These are phyloP conservation scores for Flaveria bidentis DNA, from an alignment of 129 eudicot genomes.

Conservation along the genomic window DNA sequence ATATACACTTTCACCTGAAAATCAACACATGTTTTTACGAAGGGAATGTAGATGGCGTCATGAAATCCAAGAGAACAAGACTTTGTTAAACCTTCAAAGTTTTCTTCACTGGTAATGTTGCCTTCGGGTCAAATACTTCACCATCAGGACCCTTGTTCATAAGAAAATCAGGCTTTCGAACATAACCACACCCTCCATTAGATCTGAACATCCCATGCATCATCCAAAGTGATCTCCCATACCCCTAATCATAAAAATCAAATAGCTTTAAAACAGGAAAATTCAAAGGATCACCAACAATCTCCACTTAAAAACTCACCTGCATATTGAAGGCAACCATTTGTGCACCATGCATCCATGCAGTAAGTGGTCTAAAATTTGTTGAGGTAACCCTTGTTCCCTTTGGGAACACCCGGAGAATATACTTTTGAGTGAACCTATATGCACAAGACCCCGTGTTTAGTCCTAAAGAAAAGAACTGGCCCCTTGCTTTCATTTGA, in stretches of 20 bases:
- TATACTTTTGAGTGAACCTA: slow-evolving; percentile 84
- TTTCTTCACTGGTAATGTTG: slow-evolving; percentile 51
- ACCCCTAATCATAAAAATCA: slow-evolving; percentile 26
- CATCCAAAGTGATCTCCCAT: slow-evolving; percentile 46
- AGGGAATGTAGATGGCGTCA: not conserved
- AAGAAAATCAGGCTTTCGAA: slow-evolving; percentile 40
- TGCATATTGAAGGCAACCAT: slow-evolving; percentile 99
- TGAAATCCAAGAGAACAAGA: slow-evolving; percentile 1
- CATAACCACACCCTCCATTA: slow-evolving; percentile 41
- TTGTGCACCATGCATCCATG: slow-evolving; percentile 96
- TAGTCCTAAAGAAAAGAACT: slow-evolving; percentile 13
- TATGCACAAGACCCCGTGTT: slow-evolving; percentile 15
- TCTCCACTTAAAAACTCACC: slow-evolving; percentile 39
- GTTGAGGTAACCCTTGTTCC: slow-evolving; percentile 89
- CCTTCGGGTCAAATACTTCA: slow-evolving; percentile 72
- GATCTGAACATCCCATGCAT: slow-evolving; percentile 46
- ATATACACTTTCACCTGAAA: slow-evolving; percentile 68
- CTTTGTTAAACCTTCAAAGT: slow-evolving; percentile 56
- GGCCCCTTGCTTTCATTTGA: not conserved
- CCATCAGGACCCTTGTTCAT: slow-evolving; percentile 46
- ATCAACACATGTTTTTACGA: not conserved
- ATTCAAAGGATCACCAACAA: not conserved
- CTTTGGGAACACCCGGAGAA: slow-evolving; percentile 82
- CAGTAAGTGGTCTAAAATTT: slow-evolving; percentile 74
- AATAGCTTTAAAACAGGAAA: not conserved